phyloP scores from a whole-genome alignment of 176 grass and related monocot genomes.

The Oryza brachyantha region DNA sequence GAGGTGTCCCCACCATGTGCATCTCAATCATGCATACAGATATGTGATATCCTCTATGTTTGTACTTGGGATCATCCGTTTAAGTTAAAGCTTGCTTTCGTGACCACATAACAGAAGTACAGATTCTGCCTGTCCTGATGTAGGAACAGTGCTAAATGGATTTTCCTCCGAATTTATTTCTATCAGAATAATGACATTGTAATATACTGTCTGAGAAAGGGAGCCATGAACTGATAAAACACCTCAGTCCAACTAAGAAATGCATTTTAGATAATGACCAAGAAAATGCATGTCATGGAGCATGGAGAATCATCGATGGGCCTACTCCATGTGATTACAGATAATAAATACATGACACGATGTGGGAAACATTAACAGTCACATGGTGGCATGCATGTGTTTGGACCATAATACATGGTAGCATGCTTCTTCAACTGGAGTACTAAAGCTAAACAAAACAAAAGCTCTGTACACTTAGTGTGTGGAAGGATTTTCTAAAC shows the following conservation, averaged over 20 bases:
- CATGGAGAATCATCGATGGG: background rate
- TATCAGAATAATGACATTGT: too few relatives aligned
- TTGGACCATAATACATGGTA: background rate
- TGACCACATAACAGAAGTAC: conserved; percentile 21
- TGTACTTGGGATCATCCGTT: conserved; percentile 15
- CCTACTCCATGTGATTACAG: background rate
- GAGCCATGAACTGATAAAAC: background rate
- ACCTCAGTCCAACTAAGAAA: background rate
- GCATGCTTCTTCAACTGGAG: background rate
- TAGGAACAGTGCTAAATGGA: background rate
- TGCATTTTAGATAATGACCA: background rate
- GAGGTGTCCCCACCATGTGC: conserved; percentile 29
- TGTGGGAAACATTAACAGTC: conserved; percentile 19
- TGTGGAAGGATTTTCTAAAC: background rate
- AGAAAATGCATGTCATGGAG: background rate
- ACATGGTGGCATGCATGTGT: conserved; percentile 23
- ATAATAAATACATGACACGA: conserved; percentile 23
- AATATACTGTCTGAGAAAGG: background rate
- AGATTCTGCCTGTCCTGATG: conserved; percentile 4
- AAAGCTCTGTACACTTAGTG: background rate
- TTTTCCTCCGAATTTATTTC: background rate
- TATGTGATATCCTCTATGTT: background rate
- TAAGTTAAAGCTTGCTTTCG: conserved; percentile 3
- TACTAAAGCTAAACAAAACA: background rate
- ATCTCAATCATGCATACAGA: conserved; percentile 18